phyloP scores from a whole-genome alignment of 2,329 filamentous ascomycete species.

The Microascus cirrosus region DNA sequence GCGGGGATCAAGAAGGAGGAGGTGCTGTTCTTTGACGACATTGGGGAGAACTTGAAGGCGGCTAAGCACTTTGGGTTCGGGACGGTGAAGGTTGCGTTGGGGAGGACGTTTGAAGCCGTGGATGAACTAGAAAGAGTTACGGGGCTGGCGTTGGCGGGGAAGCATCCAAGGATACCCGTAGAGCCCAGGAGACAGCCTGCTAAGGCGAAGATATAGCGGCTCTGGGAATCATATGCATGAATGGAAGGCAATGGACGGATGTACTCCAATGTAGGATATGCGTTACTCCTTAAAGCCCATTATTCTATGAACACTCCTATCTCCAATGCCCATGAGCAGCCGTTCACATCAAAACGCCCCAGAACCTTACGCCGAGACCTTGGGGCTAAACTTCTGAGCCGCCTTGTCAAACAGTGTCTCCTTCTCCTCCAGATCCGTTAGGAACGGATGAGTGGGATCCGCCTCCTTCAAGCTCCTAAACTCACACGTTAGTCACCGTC shows the following conservation, averaged over 20 bases:
- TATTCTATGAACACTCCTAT: not conserved
- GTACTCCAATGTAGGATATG: not conserved
- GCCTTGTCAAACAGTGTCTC: slow-evolving; percentile 78
- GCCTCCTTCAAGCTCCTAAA: slow-evolving; percentile 42
- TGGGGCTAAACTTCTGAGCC: slow-evolving; percentile 75
- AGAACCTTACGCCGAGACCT: slow-evolving; percentile 46
- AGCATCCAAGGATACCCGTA: slow-evolving; percentile 25
- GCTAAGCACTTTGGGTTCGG: slow-evolving; percentile 63
- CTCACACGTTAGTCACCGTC: slow-evolving; percentile 10
- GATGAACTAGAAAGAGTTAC: slow-evolving; percentile 67
- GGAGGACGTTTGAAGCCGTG: slow-evolving; percentile 70
- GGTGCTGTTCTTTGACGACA: slow-evolving; percentile 83
- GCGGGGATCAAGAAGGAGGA: slow-evolving; percentile 49
- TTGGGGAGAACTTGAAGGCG: slow-evolving; percentile 83
- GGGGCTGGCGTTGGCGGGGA: slow-evolving; percentile 50
- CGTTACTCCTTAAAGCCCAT: slow-evolving; percentile 5
- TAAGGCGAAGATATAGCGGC: slow-evolving; percentile 33
- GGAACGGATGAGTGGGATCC: slow-evolving; percentile 57
- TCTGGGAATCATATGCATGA: not conserved
- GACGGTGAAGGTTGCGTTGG: slow-evolving; percentile 78
- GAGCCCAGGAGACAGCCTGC: slow-evolving; percentile 1
- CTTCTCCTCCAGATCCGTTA: slow-evolving; percentile 74
- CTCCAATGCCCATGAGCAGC: not conserved
- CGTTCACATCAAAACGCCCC: not conserved
- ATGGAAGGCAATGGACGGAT: not conserved